Percentiles rank a stretch among this genome's conserved stretches.
Conservation (phyloP, 2,329 filamentous ascomycete species). For the Neofusicoccum parvum region DNA sequence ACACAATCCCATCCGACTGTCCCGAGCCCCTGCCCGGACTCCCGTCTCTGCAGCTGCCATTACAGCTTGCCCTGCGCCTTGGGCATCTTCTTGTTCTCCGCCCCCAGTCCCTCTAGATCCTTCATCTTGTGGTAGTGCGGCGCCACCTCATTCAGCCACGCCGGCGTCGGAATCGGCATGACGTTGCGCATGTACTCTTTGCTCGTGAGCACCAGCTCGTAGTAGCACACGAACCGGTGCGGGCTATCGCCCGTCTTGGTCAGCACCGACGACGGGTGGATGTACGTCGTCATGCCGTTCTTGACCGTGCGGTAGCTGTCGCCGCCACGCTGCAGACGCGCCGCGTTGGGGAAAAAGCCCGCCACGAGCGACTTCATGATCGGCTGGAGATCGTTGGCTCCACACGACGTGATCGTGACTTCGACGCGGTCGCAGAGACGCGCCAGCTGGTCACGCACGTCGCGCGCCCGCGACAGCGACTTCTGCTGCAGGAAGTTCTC, state of each 20-base stretch:
- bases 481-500: conserved; percentile 95
- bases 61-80: conserved; percentile 53
- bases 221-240: conserved; percentile 87
- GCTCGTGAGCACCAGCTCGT: conserved; percentile 76
- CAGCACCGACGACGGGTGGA: conserved; percentile 86
- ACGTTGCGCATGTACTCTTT: conserved; percentile 93
- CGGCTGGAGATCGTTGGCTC: conserved; percentile 70
- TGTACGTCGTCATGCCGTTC: conserved; percentile 82
- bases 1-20: background rate
- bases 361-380: conserved; percentile 87
- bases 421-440: conserved; percentile 94
- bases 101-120: conserved; percentile 77
- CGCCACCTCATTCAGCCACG: conserved; percentile 86
- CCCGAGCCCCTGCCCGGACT: background rate
- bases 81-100: conserved; percentile 67
- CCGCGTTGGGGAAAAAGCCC: conserved; percentile 93
- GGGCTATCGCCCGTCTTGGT: conserved; percentile 73
- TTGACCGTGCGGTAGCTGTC: conserved; percentile 91
- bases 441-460: conserved; percentile 88
- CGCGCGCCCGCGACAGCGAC: conserved; percentile 82
- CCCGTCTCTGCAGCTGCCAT: background rate
- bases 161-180: conserved; percentile 74
- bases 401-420: conserved; percentile 68
- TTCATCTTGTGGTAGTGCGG: conserved; percentile 94
- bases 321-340: conserved; percentile 77